phyloP scores from a whole-genome alignment of 2,329 filamentous ascomycete species.

The Macrophomina pseudophaseolina region DNA sequence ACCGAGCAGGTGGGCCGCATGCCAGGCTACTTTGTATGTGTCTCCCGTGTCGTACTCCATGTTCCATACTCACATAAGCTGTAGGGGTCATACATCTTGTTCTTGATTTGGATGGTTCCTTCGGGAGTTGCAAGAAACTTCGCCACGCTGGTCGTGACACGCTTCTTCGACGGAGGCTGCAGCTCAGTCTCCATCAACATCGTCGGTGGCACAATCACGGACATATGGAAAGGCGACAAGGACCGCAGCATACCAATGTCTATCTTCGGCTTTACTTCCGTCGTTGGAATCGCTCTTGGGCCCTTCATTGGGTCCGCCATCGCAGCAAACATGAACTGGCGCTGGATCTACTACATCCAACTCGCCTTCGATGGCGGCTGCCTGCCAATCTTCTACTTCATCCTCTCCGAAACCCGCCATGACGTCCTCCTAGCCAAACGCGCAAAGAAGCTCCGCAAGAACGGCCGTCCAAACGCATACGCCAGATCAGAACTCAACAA shows the following conservation, averaged over 20 bases:
- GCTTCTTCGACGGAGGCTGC: constrained; percentile 52
- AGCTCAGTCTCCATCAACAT: constrained; percentile 51
- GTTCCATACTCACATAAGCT: neutral
- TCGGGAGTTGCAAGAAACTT: constrained; percentile 53
- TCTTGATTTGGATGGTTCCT: constrained; percentile 50
- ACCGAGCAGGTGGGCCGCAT: constrained; percentile 53
- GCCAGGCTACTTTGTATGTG: constrained; percentile 48
- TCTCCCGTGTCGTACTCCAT: neutral
- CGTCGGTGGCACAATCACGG: constrained; percentile 41
- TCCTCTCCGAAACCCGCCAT: constrained; percentile 49
- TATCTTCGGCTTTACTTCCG: constrained; percentile 50
- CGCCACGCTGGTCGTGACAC: constrained; percentile 50
- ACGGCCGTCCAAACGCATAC: constrained; percentile 40
- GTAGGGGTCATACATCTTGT: constrained; percentile 33
- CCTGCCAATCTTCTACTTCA: constrained; percentile 48
- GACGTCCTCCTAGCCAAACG: constrained; percentile 51
- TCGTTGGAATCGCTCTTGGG: constrained; percentile 51
- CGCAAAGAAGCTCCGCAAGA: constrained; percentile 45
- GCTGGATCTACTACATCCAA: constrained; percentile 52
- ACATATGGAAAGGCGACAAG: constrained; percentile 45
- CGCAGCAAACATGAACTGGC: constrained; percentile 23
- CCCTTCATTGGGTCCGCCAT: constrained; percentile 47
- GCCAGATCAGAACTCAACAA: constrained; percentile 38
- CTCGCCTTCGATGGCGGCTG: constrained; percentile 51
- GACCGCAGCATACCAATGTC: constrained; percentile 51